Conservation (phyloP, 371 early-diverging fungal genomes). For the Apophysomyces sp. region DNA sequence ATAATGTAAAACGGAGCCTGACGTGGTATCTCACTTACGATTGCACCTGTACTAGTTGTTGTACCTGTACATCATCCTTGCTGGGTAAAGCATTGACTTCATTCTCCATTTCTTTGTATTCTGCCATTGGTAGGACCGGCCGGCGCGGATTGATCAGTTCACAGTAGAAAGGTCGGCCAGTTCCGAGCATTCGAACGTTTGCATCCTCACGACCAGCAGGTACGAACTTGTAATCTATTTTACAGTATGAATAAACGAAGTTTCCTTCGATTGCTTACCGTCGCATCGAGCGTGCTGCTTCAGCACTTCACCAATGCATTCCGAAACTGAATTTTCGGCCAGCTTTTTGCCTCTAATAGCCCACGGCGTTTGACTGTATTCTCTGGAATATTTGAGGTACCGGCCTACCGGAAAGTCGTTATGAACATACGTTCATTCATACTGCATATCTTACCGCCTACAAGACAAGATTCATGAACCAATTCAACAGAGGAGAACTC, state of each 20-base stretch:
- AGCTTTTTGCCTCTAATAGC: slow-evolving; percentile 67
- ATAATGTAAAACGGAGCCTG: not conserved
- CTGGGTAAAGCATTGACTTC: slow-evolving; percentile 52
- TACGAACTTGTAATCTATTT: slow-evolving; percentile 72
- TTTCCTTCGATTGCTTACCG: slow-evolving; percentile 19
- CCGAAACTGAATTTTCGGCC: slow-evolving; percentile 81
- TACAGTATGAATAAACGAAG: not conserved
- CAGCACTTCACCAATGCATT: slow-evolving; percentile 67
- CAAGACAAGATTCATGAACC: slow-evolving; percentile 48
- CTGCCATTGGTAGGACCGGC: slow-evolving; percentile 24
- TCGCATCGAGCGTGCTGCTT: slow-evolving; percentile 52
- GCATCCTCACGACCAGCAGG: slow-evolving; percentile 96
- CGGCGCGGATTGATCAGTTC: slow-evolving; percentile 83
- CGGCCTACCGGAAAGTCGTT: slow-evolving; percentile 51
- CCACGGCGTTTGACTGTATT: slow-evolving; percentile 92
- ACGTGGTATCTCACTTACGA: slow-evolving; percentile 17
- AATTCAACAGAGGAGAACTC: slow-evolving; percentile 36
- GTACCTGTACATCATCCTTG: slow-evolving; percentile 55
- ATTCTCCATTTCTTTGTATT: slow-evolving; percentile 53
- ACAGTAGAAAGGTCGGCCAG: slow-evolving; percentile 93
- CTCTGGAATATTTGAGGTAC: slow-evolving; percentile 84
- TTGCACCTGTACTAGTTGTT: slow-evolving; percentile 44
- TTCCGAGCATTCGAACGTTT: slow-evolving; percentile 95
- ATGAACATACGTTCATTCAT: not conserved
- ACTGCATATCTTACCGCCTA: slow-evolving; percentile 38